Base-by-base conservation (phyloP, 2,329 filamentous ascomycete genomes). In the Alternaria angustiovoidea region DNA sequence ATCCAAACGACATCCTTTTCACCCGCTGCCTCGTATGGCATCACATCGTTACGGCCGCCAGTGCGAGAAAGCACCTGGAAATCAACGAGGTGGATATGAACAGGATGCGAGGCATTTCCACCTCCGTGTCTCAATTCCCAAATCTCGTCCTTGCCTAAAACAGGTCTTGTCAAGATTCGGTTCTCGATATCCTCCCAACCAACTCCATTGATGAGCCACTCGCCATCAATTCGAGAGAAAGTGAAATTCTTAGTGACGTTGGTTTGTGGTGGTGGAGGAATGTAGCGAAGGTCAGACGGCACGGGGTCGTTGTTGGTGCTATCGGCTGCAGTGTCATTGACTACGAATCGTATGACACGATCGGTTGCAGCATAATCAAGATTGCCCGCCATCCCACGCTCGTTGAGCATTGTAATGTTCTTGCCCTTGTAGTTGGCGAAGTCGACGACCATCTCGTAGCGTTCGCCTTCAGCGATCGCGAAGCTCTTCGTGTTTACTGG, bases 1-100 rank as follows among this genome's bases (percentile, higher is more conserved):
- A 88, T 78, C 79, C 85, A 84, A 2, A 87, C 85, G 1, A 87
- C 83, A 64, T 88, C 86, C 72, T 88, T 88, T 18, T 87, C 80
- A 0, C 84, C 86, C 0, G 79, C 81, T 2, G 78, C 75, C 73
- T 88, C 86, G 64, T 88, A 88, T 0, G 83, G 80, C 61, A 80
- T 66, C 5, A 87, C 81, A 12, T 67, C 69, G 18, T 66, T 63
- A 5, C 78, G 74, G 9, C 81, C 81, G 4, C 83, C 82, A 0
- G 70, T 80, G 18, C 86, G 83, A 7, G 76, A 79, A 22, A 87
- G 66, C 36, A 88, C 78, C 56, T 84, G 81, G 73, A 88, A 85
- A 66, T 88, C 86, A 48, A 89, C 82, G 1, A 88, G 79, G 67
- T 88, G 87, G 48, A 88, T 82, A 71, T 88, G 86, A 32, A 81